phyloP scores from a whole-genome alignment of 371 early-diverging fungal species.

The Mucor indicus region DNA sequence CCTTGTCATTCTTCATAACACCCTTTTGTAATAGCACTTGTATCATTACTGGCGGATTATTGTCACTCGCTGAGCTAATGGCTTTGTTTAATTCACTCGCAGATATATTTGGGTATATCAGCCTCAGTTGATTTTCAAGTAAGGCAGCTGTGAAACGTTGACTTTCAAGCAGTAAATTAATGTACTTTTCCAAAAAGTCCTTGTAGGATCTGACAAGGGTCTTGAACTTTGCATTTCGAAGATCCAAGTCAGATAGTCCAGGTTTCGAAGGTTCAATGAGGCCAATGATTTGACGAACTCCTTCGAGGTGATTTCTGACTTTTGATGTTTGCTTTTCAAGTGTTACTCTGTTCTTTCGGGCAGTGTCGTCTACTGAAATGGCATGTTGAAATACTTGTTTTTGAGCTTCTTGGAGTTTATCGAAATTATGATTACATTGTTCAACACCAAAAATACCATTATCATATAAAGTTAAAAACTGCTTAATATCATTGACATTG shows the following conservation, averaged over 20 bases:
- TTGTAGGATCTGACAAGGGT: conserved; percentile 2
- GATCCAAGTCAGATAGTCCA: conserved; percentile 10
- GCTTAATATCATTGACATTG: no score
- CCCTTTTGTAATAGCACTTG: conserved; percentile 17
- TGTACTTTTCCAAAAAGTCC: conserved; percentile 14
- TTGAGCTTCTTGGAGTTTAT: conserved; percentile 11
- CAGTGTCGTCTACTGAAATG: background rate
- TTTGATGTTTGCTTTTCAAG: conserved; percentile 2
- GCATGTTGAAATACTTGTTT: conserved; percentile 9
- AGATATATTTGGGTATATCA: conserved; percentile 11
- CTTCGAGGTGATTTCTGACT: background rate
- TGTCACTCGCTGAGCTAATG: conserved; percentile 7
- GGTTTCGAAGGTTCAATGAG: conserved; percentile 18
- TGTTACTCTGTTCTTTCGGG: background rate
- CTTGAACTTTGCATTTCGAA: conserved; percentile 12
- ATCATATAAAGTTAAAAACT: background rate
- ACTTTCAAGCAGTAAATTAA: conserved; percentile 10
- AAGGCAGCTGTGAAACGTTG: conserved; percentile 12
- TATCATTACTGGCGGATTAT: conserved; percentile 12
- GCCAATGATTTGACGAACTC: conserved; percentile 1
- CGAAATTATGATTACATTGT: background rate
- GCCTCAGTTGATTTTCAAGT: conserved; percentile 9
- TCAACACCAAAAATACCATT: conserved; percentile 6
- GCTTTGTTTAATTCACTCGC: conserved; percentile 16
- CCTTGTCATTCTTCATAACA: conserved; percentile 7